Conservation (phyloP, 495 filamentous ascomycete genomes). For the Cercophora samala region DNA sequence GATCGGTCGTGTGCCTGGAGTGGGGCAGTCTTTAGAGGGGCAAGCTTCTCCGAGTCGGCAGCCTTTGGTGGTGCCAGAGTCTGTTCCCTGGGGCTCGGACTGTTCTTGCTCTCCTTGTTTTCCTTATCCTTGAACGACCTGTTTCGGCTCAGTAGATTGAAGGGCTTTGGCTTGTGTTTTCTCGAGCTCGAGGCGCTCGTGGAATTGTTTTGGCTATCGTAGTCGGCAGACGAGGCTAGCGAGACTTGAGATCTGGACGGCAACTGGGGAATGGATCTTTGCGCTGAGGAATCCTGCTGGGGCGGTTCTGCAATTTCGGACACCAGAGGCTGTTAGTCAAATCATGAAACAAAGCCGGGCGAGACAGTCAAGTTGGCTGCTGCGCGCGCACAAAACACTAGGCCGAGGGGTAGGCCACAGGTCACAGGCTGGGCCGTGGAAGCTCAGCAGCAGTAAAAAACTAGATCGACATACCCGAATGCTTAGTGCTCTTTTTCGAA, state of each 20-base stretch:
- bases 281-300: constrained; percentile 36
- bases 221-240: constrained; percentile 38
- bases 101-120: constrained; percentile 40
- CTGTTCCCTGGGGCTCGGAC: constrained; percentile 40
- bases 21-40: constrained; percentile 51
- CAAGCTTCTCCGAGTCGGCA: constrained; percentile 40
- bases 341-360: constrained; percentile 17
- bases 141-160: constrained; percentile 61
- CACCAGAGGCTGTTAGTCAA: constrained; percentile 17
- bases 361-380: constrained; percentile 1
- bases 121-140: constrained; percentile 62
- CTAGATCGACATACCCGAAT: constrained; percentile 41
- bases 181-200: constrained; percentile 24
- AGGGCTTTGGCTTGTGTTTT: constrained; percentile 53
- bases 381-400: neutral
- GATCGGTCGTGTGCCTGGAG: constrained; percentile 59
- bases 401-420: neutral
- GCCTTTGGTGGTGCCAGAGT: constrained; percentile 30
- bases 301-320: constrained; percentile 36
- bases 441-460: neutral
- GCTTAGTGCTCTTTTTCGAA: constrained; percentile 43
- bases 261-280: constrained; percentile 35
- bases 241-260: constrained; percentile 46
- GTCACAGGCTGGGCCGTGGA: neutral
- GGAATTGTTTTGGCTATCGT: constrained; percentile 33